Evolutionary conservation across 2,329 filamentous ascomycete genomes (phyloP), one percentile per base, ranked within the genome.

Genomic region (Massarina eburnea): DNA sequence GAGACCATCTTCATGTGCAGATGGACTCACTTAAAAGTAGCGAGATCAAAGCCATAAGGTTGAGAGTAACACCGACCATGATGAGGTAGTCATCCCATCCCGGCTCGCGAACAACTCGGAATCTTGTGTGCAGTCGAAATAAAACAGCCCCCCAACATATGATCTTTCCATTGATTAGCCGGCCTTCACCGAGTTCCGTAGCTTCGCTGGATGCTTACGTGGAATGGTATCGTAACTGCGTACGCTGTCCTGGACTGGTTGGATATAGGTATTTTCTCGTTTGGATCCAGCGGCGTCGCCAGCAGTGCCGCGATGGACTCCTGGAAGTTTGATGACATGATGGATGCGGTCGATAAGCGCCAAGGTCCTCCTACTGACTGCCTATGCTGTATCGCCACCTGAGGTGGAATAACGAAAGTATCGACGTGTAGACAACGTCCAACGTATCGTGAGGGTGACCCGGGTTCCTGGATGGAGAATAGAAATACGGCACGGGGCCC

Each of bases 31-130:
- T 38, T 8, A 12, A 38, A 15, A 38, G 20, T 20, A 63, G 60
- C 8, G 40, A 45, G 9, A 61, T 40, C 12, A 63, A 40, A 17
- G 52, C 50, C 15, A 51, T 35, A 9, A 66, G 41, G 22, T 62
- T 63, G 20, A 63, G 49, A 1, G 64, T 8, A 10, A 49, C 54
- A 15, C 61, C 62, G 14, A 67, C 29, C 9, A 65, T 46, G 19
- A 70, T 63, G 4, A 67, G 55, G n/a, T 61, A 40, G 38, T 70
- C 67, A 42, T 70, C 66, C 56, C 62, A 62, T n/a, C 67, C 61
- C 4, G 60, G 59, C 20, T 66, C 56, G 22, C 58, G 57, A 14
- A 65, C 48, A 3, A 65, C 41, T 15, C 45, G 48, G 12, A 62
- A 42, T n/a, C 62, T 54, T 37, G 57, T 62, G 34, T 65, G 55